Percentiles rank a stretch among this genome's conserved stretches.
Evolutionary conservation across 2,329 filamentous ascomycete species (phyloP).

Genomic region (Hawksworthiomyces lignivorus): DNA sequence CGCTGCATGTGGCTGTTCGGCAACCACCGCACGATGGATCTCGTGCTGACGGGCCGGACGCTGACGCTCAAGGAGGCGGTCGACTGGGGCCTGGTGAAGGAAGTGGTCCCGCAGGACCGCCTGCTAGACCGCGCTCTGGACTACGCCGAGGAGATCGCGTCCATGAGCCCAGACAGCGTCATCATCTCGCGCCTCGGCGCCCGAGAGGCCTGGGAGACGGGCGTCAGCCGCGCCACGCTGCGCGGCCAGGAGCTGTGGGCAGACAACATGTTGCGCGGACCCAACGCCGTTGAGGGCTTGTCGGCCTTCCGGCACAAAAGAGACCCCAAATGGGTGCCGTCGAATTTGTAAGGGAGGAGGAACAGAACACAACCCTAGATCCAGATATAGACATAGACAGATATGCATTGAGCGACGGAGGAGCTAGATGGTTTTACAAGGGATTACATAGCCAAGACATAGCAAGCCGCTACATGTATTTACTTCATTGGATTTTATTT

Average conservation of each 20-base stretch:
- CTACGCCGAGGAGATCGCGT: constrained; percentile 24
- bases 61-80: constrained; percentile 22
- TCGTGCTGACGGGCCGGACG: constrained; percentile 22
- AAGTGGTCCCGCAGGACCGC: constrained; percentile 24
- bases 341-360: constrained; percentile 16
- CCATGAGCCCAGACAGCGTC: constrained; percentile 26
- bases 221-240: constrained; percentile 26
- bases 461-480: too few relatives aligned
- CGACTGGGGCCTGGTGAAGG: constrained; percentile 24
- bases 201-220: constrained; percentile 28
- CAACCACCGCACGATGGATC: constrained; percentile 26
- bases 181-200: constrained; percentile 25
- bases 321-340: constrained; percentile 22
- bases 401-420: too few relatives aligned
- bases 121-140: constrained; percentile 23
- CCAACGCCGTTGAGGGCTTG: constrained; percentile 22
- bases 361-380: too few relatives aligned
- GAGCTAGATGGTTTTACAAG: too few relatives aligned
- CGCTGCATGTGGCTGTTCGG: constrained; percentile 31
- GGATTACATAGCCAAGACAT: too few relatives aligned
- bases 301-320: constrained; percentile 25
- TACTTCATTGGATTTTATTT: too few relatives aligned
- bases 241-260: constrained; percentile 24
- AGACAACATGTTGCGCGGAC: constrained; percentile 22
- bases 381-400: too few relatives aligned